Evolutionary conservation across 2,329 filamentous ascomycete genomes (phyloP).

Genomic region (Botrytis cinerea): DNA sequence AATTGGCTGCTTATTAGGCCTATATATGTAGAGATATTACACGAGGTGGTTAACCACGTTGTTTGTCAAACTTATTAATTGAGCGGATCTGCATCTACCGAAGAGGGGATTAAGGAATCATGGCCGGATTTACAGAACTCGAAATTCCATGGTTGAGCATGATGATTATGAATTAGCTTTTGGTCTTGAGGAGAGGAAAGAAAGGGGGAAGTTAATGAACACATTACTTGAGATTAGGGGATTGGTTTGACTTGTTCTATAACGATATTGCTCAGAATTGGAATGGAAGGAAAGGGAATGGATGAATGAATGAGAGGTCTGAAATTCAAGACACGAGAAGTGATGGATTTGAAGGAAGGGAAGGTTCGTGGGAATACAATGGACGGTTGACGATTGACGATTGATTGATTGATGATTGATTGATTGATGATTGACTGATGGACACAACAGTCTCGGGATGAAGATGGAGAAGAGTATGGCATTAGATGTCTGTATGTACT

Average conservation of each 20-base stretch:
- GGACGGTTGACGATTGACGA: neutral
- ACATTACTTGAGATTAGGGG: neutral
- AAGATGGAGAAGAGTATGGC: neutral
- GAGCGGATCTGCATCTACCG: neutral
- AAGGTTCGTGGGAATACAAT: neutral
- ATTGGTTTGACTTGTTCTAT: neutral
- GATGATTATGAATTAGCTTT: neutral
- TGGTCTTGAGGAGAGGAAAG: neutral
- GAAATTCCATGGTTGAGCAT: neutral
- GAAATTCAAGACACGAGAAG: neutral
- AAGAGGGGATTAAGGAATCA: neutral
- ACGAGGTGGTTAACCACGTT: neutral
- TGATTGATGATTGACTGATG: neutral
- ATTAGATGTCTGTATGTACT: neutral
- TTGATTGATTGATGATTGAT: neutral
- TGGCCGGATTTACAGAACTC: neutral
- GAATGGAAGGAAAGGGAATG: neutral
- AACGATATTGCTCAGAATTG: neutral
- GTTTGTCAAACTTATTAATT: neutral
- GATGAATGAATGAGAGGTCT: neutral
- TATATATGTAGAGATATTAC: neutral
- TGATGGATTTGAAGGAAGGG: neutral
- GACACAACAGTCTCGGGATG: neutral
- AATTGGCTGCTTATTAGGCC: neutral
- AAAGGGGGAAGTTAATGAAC: neutral